These are phyloP conservation scores for Pyracantha coccinea DNA, from an alignment of 331 rosid genomes.

Conservation along the genomic window DNA sequence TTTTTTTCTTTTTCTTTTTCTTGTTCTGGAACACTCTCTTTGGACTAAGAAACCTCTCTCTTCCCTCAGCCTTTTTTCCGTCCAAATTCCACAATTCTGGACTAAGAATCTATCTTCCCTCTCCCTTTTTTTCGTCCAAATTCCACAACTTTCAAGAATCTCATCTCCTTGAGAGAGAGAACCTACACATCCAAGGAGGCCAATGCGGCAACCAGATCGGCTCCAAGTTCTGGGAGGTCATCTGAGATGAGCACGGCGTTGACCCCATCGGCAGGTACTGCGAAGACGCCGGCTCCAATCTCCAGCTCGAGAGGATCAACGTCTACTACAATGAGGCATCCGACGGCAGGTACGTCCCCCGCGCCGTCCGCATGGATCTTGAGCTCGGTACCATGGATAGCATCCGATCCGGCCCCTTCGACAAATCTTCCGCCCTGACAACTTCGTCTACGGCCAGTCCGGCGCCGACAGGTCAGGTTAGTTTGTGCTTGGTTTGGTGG, in stretches of 20 bases:
- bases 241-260: conserved; percentile 77
- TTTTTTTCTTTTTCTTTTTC: no score
- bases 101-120: no score
- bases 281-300: conserved; percentile 36
- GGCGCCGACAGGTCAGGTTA: conserved; percentile 48
- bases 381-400: conserved; percentile 91
- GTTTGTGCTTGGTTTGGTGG: no score
- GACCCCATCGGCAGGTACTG: conserved; percentile 59
- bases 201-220: conserved; percentile 93
- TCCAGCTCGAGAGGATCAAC: conserved; percentile 72
- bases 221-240: conserved; percentile 84
- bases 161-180: conserved; percentile 44
- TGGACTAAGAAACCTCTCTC: no score
- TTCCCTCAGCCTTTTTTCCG: no score
- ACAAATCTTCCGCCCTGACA: conserved; percentile 77
- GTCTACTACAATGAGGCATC: conserved; percentile 84
- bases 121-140: no score
- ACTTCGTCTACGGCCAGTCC: conserved; percentile 48
- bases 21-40: no score
- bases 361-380: conserved; percentile 86
- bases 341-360: conserved; percentile 74
- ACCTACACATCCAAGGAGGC: conserved; percentile 75
- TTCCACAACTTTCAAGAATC: no score
- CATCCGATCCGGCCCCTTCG: conserved; percentile 78
- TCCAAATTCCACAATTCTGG: no score